Base-by-base conservation (phyloP, 768 basidiomycete species). In the Tephrocybe sp. region DNA sequence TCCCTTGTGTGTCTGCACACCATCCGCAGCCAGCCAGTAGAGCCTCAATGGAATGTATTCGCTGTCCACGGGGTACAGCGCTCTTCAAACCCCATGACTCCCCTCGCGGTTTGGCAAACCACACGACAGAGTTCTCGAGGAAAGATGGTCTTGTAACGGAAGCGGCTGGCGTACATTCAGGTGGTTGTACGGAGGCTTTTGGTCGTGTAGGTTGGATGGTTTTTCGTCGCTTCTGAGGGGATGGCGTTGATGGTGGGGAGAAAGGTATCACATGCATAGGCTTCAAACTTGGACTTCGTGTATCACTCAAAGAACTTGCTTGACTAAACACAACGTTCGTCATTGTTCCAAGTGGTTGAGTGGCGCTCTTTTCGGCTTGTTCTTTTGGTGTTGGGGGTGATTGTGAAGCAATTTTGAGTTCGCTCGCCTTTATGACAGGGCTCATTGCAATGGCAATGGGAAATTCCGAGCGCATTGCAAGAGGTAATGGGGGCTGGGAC, bases 11-110 rank as follows among this genome's bases (percentile, higher is more conserved):
- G 23, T 48, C 38, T 7, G 23, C 36, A 23, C 45, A 51, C 77
- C 76, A 78, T 12, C 75, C 79, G 58, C 82, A 82, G 2, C 71
- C 78, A 3, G 60, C n/a, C 2, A 82, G 56, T 7, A 83, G 53
- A 1, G 78, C 68, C n/a, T 77, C 72, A 9, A 83, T 48, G 1
- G 71, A 70, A 54, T 76, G 73, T 8, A 79, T 54, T 12, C 64
- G 64, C 36, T 69, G 65, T 17, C 63, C 67, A 1, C 50, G 55
- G 3, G 72, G 65, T 11, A 79, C 53, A 8, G 60, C 56, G 10
- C 59, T 58, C 53, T 63, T 68, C 68, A 73, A 71, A 26, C 50
- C 32, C 23, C 59, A 60, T 30, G 46, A 43, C 10, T 54, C 53
- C 14, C 41, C 36, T 32, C 56, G 46, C 40, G 64, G 59, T 53